Evolutionary conservation across 1,284 basidiomycete species (phyloP), one percentile per base, ranked within the genome.

Genomic region (Tilletia caries): DNA sequence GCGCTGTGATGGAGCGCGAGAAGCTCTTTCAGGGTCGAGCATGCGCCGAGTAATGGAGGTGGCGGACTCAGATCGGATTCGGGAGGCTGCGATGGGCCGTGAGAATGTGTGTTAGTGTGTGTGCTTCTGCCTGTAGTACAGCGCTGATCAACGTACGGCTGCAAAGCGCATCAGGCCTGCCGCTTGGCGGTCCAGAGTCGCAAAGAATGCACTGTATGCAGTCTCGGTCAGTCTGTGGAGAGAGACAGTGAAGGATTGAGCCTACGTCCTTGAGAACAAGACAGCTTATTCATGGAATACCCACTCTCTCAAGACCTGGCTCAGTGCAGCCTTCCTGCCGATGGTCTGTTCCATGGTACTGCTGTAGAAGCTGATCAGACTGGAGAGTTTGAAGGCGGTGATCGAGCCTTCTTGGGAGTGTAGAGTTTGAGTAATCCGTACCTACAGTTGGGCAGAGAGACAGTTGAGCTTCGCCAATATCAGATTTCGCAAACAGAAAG

Each of bases 341-440:
- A 98, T 90, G 0, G 95, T 98, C 70, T 91, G 88, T 66, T 89
- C 87, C 93, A 98, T 96, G 0, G 93, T 97, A 25, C 92, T 84
- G 80, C 90, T 86, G 83, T 98, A 98, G 82, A 98, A 98, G 75
- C 95, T 91, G 2, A 98, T 85, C n/a, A 98, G 86, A 76, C 94
- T 96, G 54, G 92, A 90, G 67, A 98, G 90, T 81, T 92, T 92
- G 85, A 95, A 98, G 0, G 91, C 89, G 66, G 91, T 89, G 70
- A 98, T 93, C 71, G 91, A 90, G 74, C 92, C 94, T 83, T 97
- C 94, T 83, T 98, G 95, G 3, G 90, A 91, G 65, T 91, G 89
- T 44, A 97, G 89, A 5, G 94, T 97, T 83, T 98, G 95, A 79
- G 93, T 89, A 41, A 98, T 90, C 27, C 95, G 89, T 54, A 91